Base-by-base conservation (phyloP, 2,329 filamentous ascomycete species). In the Fusarium verticillioides region DNA sequence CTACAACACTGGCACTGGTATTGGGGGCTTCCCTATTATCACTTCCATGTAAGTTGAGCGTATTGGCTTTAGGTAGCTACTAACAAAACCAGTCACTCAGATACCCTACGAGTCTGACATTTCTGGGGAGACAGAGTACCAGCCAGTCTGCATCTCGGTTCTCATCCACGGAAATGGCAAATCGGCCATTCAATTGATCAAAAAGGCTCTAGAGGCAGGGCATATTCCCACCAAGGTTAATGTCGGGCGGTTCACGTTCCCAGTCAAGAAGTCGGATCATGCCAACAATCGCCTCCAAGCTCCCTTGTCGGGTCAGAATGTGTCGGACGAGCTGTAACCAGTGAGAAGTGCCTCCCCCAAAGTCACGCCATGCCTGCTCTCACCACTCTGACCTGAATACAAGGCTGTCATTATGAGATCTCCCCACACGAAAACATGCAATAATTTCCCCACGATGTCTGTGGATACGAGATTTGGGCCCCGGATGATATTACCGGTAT, bases 21-120 rank as follows among this genome's bases (percentile, higher is more conserved):
- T 74, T 84, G 32, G 77, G 76, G 32, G 62, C 73, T 36, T 81
- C 82, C 4, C 73, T 82, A 34, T 69, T 84, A 10, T 69, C 79
- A 11, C 74, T 81, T 19, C 82, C 82, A 37, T 81, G 82, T 83
- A 76, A 77, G 82, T 78, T 4, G 28, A 11, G 30, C 7, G 21
- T 7, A 1, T 59, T 40, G 42, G 32, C 56, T n/a, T 4, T 32
- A 7, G 2, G n/a, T 19, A 39, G 26, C 16, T 60, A 21, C 63
- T 78, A 50, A 77, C 60, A 34, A 13, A 43, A 21, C 19, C 30
- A 81, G 81, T 82, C 42, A 75, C 75, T 0, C 79, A 83, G 56
- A 49, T 78, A 11, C 71, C 79, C 2, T 82, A 82, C 39, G 44
- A 77, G 21, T 82, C 80, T 18, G 71, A 66, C 5, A 70, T 82